Percentiles rank a stretch among this genome's conserved stretches.
Evolutionary conservation across 805 yeast species (phyloP).

Genomic region (Osmozyma mogii): DNA sequence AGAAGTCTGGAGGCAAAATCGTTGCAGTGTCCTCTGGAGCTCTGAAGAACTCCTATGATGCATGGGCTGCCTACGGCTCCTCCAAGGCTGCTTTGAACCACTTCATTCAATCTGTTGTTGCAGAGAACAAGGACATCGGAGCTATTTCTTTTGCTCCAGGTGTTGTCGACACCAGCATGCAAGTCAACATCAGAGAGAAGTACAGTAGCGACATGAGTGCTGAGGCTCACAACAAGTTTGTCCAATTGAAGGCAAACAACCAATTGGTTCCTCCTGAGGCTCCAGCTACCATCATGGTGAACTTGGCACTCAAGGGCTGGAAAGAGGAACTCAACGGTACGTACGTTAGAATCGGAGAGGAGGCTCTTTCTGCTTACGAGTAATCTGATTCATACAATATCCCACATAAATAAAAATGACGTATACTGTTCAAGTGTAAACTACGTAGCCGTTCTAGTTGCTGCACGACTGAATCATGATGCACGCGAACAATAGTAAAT

Average conservation of each 20-base stretch:
- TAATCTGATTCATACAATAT: too few species aligned
- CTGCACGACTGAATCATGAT: too few species aligned
- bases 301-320: constrained; percentile 57
- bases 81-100: constrained; percentile 90
- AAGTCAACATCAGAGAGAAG: constrained; percentile 61
- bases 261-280: constrained; percentile 58
- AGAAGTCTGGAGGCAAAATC: constrained; percentile 49
- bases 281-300: constrained; percentile 66
- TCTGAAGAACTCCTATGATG: constrained; percentile 47
- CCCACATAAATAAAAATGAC: too few species aligned
- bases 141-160: constrained; percentile 86
- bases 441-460: too few species aligned
- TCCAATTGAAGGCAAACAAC: constrained; percentile 48
- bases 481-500: too few species aligned
- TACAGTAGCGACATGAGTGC: constrained; percentile 54
- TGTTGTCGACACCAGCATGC: constrained; percentile 90
- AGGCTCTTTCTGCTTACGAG: too few species aligned
- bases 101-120: constrained; percentile 56
- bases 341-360: constrained; percentile 57
- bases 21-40: constrained; percentile 92
- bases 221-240: constrained; percentile 53
- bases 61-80: constrained; percentile 90
- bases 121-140: constrained; percentile 53
- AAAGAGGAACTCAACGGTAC: constrained; percentile 53
- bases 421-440: too few species aligned